Percentiles rank a stretch among this genome's conserved stretches.
Evolutionary conservation across 2,329 filamentous ascomycete species (phyloP).

Genomic region (Plectosphaerella cucumerina): DNA sequence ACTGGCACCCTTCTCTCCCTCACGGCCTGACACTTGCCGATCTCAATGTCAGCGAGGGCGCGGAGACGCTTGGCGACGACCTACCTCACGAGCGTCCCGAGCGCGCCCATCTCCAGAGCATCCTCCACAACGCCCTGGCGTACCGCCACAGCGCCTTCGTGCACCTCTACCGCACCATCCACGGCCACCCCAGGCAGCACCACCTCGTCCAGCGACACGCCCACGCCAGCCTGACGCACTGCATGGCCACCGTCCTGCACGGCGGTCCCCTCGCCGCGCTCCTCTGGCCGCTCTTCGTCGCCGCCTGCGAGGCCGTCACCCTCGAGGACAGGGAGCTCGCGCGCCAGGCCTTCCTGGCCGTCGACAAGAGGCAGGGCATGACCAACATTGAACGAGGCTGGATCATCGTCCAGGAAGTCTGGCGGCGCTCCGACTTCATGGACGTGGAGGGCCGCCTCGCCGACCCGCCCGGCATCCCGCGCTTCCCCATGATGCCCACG

Average conservation of each 20-base stretch:
- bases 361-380: conserved; percentile 59
- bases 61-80: conserved; percentile 17
- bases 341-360: conserved; percentile 44
- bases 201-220: conserved; percentile 49
- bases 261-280: conserved; percentile 59
- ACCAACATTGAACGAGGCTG: conserved; percentile 59
- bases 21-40: conserved; percentile 21
- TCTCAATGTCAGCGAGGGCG: conserved; percentile 1
- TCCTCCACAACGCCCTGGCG: conserved; percentile 55
- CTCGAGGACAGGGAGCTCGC: conserved; percentile 47
- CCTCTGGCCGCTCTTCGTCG: conserved; percentile 62
- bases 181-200: conserved; percentile 41
- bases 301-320: conserved; percentile 53
- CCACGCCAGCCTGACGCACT: conserved; percentile 46
- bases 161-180: conserved; percentile 53
- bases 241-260: conserved; percentile 49
- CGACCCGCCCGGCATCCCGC: not conserved
- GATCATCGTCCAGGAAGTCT: conserved; percentile 58
- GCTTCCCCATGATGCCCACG: not conserved
- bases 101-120: conserved; percentile 43
- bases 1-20: conserved; percentile 51
- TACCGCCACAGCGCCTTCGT: conserved; percentile 56
- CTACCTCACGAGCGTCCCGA: conserved; percentile 18
- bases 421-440: conserved; percentile 45
- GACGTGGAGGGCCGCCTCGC: conserved; percentile 7